phyloP scores from a whole-genome alignment of 2,329 filamentous ascomycete genomes.

The Ophiocordyceps camponoti-floridani region DNA sequence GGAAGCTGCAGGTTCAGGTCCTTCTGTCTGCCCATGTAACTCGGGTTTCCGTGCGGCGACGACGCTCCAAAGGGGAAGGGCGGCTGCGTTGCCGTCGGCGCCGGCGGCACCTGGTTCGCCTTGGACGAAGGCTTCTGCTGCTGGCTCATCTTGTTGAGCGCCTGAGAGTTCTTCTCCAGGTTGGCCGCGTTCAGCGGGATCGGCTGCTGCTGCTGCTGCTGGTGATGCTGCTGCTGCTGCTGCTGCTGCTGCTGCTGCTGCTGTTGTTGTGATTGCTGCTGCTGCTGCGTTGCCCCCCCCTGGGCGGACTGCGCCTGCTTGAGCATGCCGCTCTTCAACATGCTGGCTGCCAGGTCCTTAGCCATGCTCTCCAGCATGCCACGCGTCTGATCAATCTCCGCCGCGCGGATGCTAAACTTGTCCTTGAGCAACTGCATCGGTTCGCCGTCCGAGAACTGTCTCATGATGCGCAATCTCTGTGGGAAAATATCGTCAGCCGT shows the following conservation, averaged over 20 bases:
- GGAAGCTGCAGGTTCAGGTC: conserved; percentile 40
- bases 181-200: conserved; percentile 26
- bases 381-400: conserved; percentile 31
- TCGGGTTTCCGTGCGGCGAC: conserved; percentile 42
- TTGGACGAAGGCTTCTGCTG: conserved; percentile 21
- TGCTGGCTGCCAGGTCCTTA: conserved; percentile 22
- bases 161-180: conserved; percentile 32
- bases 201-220: conserved; percentile 8
- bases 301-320: conserved; percentile 7
- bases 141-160: conserved; percentile 24
- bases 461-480: conserved; percentile 32
- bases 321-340: conserved; percentile 10
- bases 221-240: too few species aligned
- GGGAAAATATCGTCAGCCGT: neutral
- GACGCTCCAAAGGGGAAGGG: conserved; percentile 36
- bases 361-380: conserved; percentile 32
- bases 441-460: conserved; percentile 34
- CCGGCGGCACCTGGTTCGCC: conserved; percentile 30
- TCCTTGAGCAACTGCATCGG: conserved; percentile 25
- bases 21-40: conserved; percentile 31
- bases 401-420: conserved; percentile 29
- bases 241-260: too few species aligned
- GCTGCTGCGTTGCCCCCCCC: too few species aligned
- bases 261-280: too few species aligned
- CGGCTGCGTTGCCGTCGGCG: conserved; percentile 37